These are phyloP conservation scores for Lablab purpureus DNA, from an alignment of 306 rosid genomes.

Conservation along the genomic window DNA sequence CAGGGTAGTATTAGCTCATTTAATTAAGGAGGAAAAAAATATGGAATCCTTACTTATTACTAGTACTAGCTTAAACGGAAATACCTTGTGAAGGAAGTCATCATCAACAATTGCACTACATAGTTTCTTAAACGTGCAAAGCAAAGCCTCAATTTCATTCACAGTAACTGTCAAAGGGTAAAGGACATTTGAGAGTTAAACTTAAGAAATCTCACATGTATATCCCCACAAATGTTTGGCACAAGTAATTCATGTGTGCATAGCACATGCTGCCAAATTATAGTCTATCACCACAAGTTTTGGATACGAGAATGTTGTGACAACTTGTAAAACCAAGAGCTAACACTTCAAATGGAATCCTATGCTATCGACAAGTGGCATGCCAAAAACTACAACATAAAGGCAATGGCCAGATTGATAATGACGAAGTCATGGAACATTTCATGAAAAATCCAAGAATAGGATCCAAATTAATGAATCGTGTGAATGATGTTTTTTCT, in stretches of 20 bases:
- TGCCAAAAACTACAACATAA: constrained; percentile 2
- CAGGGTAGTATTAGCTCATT: not conserved
- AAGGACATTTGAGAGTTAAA: constrained; percentile 14
- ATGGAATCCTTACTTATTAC: not conserved
- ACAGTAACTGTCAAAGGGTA: constrained; percentile 64
- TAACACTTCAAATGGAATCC: constrained; percentile 7
- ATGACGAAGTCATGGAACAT: not conserved
- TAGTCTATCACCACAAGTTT: not conserved
- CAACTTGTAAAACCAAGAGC: not conserved
- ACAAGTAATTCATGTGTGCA: not conserved
- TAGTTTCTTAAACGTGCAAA: constrained; percentile 65
- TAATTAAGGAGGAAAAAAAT: not conserved
- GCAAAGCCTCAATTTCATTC: constrained; percentile 83
- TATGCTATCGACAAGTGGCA: not conserved
- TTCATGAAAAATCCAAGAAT: constrained; percentile 19
- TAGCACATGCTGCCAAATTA: not conserved
- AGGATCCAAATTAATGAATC: constrained; percentile 5
- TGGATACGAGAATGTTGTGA: not conserved
- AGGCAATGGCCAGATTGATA: not conserved
- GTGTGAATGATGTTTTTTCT: not conserved
- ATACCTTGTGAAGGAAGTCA: constrained; percentile 78
- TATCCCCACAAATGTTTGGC: constrained; percentile 11
- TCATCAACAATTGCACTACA: constrained; percentile 66
- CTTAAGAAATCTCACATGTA: not conserved
- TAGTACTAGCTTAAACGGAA: constrained; percentile 19